phyloP scores from a whole-genome alignment of 2,329 filamentous ascomycete species.

The Eutypella sp. region DNA sequence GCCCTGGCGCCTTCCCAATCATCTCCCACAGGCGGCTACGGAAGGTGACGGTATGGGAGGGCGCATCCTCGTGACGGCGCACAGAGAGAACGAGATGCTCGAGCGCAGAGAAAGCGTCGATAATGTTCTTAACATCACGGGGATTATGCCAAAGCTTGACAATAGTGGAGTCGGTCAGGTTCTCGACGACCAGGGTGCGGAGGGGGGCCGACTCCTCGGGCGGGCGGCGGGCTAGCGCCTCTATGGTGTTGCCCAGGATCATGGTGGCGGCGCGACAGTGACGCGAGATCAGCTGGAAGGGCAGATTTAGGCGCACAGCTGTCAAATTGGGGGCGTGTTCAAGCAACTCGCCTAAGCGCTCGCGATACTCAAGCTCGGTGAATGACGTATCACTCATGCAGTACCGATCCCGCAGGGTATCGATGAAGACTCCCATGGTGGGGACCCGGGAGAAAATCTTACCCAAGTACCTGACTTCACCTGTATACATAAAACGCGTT shows the following conservation, averaged over 20 bases:
- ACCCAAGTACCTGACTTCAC: constrained; percentile 44
- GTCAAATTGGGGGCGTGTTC: constrained; percentile 39
- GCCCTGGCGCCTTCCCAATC: constrained; percentile 37
- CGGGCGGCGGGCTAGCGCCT: constrained; percentile 39
- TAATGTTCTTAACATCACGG: constrained; percentile 45
- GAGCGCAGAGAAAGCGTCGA: constrained; percentile 35
- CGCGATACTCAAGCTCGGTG: constrained; percentile 43
- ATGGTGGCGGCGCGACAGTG: constrained; percentile 43
- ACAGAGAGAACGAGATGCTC: constrained; percentile 43
- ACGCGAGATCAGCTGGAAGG: constrained; percentile 44
- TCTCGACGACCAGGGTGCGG: constrained; percentile 44
- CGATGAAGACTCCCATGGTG: constrained; percentile 40
- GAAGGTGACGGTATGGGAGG: constrained; percentile 32
- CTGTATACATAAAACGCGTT: too few relatives aligned
- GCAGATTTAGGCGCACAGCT: constrained; percentile 45
- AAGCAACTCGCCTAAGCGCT: constrained; percentile 36
- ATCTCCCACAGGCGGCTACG: constrained; percentile 45
- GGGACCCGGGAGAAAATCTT: constrained; percentile 41
- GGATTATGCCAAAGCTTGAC: constrained; percentile 47
- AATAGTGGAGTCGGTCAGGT: constrained; percentile 43
- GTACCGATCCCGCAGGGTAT: constrained; percentile 38
- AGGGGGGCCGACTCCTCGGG: constrained; percentile 37
- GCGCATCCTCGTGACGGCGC: constrained; percentile 37
- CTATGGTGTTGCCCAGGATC: constrained; percentile 48
- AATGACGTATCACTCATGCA: constrained; percentile 45